Evolutionary conservation across 2,329 filamentous ascomycete genomes (phyloP).

Genomic region (Nigrospora sphaerica): DNA sequence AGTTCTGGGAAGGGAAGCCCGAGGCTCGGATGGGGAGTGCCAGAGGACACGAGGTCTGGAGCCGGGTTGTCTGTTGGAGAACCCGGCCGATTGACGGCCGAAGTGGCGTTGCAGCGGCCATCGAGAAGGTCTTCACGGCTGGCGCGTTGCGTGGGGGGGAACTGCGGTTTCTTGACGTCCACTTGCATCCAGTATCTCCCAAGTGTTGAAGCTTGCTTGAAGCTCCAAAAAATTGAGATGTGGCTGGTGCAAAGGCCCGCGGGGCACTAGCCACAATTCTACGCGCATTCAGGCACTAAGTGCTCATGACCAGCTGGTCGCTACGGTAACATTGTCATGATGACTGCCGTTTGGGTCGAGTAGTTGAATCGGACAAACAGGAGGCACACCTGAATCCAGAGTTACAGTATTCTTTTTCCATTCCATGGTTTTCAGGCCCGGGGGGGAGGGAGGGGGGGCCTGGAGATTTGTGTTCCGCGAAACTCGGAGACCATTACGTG

Average conservation of each 20-base stretch:
- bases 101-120: conserved; percentile 21
- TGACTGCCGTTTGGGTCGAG: too few species aligned
- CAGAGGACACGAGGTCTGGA: conserved; percentile 6
- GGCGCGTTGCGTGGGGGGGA: not conserved
- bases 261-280: not conserved
- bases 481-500: too few species aligned
- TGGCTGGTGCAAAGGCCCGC: not conserved
- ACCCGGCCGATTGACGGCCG: conserved; percentile 22
- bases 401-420: too few species aligned
- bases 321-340: too few species aligned
- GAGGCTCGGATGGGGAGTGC: conserved; percentile 6
- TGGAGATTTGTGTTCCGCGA: too few species aligned
- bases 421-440: too few species aligned
- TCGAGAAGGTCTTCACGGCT: conserved; percentile 8
- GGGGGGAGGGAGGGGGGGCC: too few species aligned
- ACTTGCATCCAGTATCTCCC: not conserved
- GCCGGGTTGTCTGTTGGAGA: conserved; percentile 11
- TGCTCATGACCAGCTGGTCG: too few species aligned
- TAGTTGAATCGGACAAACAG: too few species aligned
- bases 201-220: not conserved
- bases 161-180: not conserved
- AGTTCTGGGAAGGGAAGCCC: conserved; percentile 10
- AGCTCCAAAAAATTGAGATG: not conserved
- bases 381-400: too few species aligned
- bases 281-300: not conserved